Base-by-base conservation (phyloP, 1,139 yeast species). In the Arxiozyma slooffiae region DNA sequence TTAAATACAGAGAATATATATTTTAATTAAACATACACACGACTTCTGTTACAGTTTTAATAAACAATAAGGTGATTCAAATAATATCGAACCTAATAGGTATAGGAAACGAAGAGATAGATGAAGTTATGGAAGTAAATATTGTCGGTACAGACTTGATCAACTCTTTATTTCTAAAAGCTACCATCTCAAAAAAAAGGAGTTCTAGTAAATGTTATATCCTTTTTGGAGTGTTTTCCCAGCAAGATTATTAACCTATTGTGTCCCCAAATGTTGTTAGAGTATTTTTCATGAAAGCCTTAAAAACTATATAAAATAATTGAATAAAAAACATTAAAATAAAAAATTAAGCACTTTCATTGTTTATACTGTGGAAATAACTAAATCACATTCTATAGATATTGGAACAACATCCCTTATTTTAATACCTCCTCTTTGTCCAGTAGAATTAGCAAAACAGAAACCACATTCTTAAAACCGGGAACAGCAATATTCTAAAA, bases 171-270 rank as follows among this genome's bases (percentile, higher is more conserved):
- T 82, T 88, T 60, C 67, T 89, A 9, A 95, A 96, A 0, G 79
- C 70, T 41, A 86, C 90, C 85, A 4, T 63, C 59, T n/a, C 56
- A 64, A 20, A 71, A 74, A 50, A 71, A 94, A 42, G 96, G 97
- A 0, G 86, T 82, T 62, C 75, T 92, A 18, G 80, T 90, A 30
- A 85, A 90, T 3, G 72, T 90, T 38, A 88, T 92, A 0, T 86
- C 96, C 86, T 0, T 71, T 90, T 51, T 97, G 96, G 0, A 82
- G 84, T 55, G 75, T 85, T 73, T 78, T 94, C 0, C 97, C 97
- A 0, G 92, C 96, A 7, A 71, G 82, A 37, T 71, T 87, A 51
- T 78, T 75, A 41, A 86, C 86, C 0, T 90, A 90, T 60, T 96
- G 96, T 0, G 96, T 96, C 0, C 79, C 95, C 8, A 90, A 90